Conservation (phyloP, 352 stramenopile species). For the Globisporangium echinulatum region DNA sequence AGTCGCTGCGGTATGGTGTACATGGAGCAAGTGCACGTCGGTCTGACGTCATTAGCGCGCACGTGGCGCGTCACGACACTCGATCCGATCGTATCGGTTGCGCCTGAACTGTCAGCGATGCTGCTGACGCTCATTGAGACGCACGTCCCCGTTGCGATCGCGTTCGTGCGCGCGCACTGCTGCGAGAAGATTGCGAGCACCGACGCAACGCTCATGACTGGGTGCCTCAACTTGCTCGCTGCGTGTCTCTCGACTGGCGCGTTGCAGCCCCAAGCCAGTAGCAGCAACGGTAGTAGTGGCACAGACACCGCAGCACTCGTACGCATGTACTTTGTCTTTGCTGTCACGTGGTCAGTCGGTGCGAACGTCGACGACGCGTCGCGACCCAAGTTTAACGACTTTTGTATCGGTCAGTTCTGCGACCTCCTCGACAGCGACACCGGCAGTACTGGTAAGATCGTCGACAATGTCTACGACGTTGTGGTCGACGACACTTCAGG, state of each 20-base stretch:
- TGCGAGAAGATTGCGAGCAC: slow-evolving; percentile 86
- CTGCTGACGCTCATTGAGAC: slow-evolving; percentile 72
- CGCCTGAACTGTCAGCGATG: slow-evolving; percentile 54
- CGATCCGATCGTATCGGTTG: slow-evolving; percentile 48
- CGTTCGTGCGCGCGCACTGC: slow-evolving; percentile 88
- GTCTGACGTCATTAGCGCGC: slow-evolving; percentile 55
- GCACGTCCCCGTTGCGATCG: slow-evolving; percentile 75
- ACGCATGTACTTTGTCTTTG: slow-evolving; percentile 88
- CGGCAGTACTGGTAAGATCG: slow-evolving; percentile 15
- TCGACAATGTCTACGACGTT: slow-evolving; percentile 84
- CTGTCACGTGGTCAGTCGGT: slow-evolving; percentile 79
- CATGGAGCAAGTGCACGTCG: slow-evolving; percentile 88
- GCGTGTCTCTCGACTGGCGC: slow-evolving; percentile 51
- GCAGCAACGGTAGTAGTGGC: slow-evolving; percentile 31
- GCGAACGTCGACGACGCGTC: slow-evolving; percentile 85
- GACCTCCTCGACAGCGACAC: slow-evolving; percentile 49
- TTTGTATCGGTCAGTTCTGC: slow-evolving; percentile 67
- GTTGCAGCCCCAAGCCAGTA: slow-evolving; percentile 28
- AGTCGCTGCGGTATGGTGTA: slow-evolving; percentile 90
- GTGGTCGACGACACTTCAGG: slow-evolving; percentile 69
- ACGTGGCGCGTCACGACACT: slow-evolving; percentile 78
- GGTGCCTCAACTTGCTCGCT: slow-evolving; percentile 83
- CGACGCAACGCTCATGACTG: slow-evolving; percentile 84
- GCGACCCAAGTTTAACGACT: slow-evolving; percentile 82
- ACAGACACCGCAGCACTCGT: slow-evolving; percentile 51